These are phyloP conservation scores for Eleusine indica DNA, from an alignment of 176 grass and related monocot genomes.

Conservation along the genomic window DNA sequence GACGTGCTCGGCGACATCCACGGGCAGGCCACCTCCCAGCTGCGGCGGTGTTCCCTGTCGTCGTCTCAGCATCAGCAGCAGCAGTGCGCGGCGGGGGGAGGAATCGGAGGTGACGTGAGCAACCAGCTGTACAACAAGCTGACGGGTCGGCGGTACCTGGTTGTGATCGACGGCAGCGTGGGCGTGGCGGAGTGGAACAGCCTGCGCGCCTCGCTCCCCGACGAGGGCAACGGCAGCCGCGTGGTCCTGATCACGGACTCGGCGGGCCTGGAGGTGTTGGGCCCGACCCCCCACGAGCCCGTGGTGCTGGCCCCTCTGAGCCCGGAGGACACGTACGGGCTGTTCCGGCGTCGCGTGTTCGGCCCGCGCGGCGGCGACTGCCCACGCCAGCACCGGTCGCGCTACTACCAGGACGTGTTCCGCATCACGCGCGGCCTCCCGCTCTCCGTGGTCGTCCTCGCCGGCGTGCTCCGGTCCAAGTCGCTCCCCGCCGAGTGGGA, in stretches of 20 bases:
- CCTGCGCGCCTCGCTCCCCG: constrained; percentile 43
- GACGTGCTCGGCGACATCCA: constrained; percentile 48
- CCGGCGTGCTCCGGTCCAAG: constrained; percentile 52
- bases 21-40: constrained; percentile 25
- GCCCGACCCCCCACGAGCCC: background rate
- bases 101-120: constrained; percentile 17
- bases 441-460: constrained; percentile 48
- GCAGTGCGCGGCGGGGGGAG: background rate
- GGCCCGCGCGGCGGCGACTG: constrained; percentile 46
- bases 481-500: constrained; percentile 54
- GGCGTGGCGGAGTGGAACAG: constrained; percentile 51
- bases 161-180: constrained; percentile 49
- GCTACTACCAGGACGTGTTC: constrained; percentile 54
- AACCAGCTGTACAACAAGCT: constrained; percentile 40
- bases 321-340: constrained; percentile 51
- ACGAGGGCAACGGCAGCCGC: constrained; percentile 57
- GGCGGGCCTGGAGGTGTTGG: constrained; percentile 31
- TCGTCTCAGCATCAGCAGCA: background rate
- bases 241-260: constrained; percentile 41
- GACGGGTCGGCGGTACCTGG: constrained; percentile 42
- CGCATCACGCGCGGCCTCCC: constrained; percentile 56
- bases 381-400: constrained; percentile 40
- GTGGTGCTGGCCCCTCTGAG: constrained; percentile 33
- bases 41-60: background rate
- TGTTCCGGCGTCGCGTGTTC: constrained; percentile 57